Evolutionary conservation across 441 rosid species (phyloP).

Genomic region (Adansonia gregorii): DNA sequence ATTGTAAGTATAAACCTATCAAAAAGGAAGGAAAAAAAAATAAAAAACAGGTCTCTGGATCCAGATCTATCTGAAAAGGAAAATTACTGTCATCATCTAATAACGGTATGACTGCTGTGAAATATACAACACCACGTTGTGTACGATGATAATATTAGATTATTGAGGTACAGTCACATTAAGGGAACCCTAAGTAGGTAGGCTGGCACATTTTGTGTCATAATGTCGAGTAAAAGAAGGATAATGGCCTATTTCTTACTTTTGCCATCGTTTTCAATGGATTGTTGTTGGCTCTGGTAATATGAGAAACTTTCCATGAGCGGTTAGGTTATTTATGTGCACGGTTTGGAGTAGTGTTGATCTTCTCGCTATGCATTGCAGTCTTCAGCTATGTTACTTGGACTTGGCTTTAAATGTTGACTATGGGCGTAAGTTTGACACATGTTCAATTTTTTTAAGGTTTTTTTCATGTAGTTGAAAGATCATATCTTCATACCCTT

Average conservation of each 20-base stretch:
- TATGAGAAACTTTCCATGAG: background rate
- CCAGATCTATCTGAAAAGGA: conserved; percentile 21
- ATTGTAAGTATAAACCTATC: background rate
- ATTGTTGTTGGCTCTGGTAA: background rate
- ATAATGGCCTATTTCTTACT: background rate
- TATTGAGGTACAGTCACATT: background rate
- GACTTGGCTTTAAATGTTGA: no score
- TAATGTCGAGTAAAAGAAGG: background rate
- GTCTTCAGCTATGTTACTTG: no score
- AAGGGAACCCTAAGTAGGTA: background rate
- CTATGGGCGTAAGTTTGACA: no score
- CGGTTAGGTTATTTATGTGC: background rate
- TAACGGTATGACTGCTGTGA: conserved; percentile 5
- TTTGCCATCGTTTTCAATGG: background rate
- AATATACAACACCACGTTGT: background rate
- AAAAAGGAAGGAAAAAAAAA: background rate
- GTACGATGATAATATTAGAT: background rate
- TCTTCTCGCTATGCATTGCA: background rate
- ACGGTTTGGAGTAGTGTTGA: background rate
- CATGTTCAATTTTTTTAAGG: no score
- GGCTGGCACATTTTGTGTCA: background rate
- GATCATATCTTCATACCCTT: no score
- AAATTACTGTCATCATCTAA: background rate
- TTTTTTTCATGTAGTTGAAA: no score
- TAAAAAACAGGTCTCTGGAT: background rate